Base-by-base conservation (phyloP, 805 yeast species). In the Saccharomyces jurei region DNA sequence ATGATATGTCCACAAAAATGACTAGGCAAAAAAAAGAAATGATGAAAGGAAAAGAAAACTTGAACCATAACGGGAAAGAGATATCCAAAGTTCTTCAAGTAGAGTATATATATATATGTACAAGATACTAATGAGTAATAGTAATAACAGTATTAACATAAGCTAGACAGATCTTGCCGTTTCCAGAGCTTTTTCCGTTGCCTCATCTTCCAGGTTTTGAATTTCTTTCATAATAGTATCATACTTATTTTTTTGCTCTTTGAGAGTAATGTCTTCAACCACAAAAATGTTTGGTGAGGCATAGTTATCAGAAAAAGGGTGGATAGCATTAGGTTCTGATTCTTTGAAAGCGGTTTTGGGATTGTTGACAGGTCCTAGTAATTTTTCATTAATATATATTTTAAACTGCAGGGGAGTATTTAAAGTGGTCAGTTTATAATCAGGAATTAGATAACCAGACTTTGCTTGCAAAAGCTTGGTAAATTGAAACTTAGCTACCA, bases 301-400 rank as follows among this genome's bases (percentile, higher is more conserved):
- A 63, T 81, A 86, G 48, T 80, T 83, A 29, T 74, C 75, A 6
- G 74, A 67, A 54, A 81, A 73, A 60, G 88, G 74, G 57, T 83
- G 81, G 54, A 88, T 80, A 29, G 89, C 92, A 62, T 86, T 80
- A n/a, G 94, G 90, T 63, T 83, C 80, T 65, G 83, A 78, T 64
- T 86, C 90, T 61, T 79, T 80, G 59, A 72, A 77, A 6, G 56
- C 59, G 11, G 63, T 56, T 51, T 62, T 67, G 26, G 75, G 74
- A 21, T 69, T 63, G 44, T 36, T 36, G 4, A 17, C 25, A 9
- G 44, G 17, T 36, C 25, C 25, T 11, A 71, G 53, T 32, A 71
- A 60, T 48, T 68, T 65, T 6, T 55, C 52, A 21, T 59, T 54
- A 50, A 61, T 71, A 53, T 65, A 72, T 4, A 60, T 51, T 25